Conservation (phyloP, 805 yeast genomes). For the Starmerella cellae region DNA sequence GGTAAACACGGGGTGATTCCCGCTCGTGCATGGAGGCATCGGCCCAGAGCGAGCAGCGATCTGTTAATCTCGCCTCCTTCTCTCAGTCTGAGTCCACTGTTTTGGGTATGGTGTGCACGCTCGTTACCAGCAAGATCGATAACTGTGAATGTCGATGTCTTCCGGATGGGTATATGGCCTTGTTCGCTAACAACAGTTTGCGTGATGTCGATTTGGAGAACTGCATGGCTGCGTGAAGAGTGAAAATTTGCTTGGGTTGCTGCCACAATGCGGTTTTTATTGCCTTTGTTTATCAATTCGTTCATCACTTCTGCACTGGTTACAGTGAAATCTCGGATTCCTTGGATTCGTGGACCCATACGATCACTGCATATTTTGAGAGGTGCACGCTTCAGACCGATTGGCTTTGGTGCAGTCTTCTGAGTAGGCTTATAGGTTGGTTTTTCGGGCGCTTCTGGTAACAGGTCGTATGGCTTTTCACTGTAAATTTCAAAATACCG, state of each 20-base stretch:
- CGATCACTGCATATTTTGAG: neutral
- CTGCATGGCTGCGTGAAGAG: conserved; percentile 89
- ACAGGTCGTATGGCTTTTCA: conserved; percentile 70
- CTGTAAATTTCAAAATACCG: conserved; percentile 76
- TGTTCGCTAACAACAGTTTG: neutral
- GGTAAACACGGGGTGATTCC: conserved; percentile 25
- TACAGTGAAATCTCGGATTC: conserved; percentile 53
- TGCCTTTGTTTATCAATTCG: conserved; percentile 12
- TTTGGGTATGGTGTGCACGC: conserved; percentile 79
- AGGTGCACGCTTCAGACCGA: neutral
- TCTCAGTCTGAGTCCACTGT: conserved; percentile 63
- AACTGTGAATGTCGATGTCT: conserved; percentile 55
- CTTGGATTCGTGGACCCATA: conserved; percentile 37
- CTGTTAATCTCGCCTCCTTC: conserved; percentile 93
- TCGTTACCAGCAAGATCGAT: conserved; percentile 94
- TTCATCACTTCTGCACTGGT: conserved; percentile 23
- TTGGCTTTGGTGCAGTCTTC: too few relatives aligned
- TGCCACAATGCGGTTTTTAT: conserved; percentile 46
- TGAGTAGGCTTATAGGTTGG: too few relatives aligned
- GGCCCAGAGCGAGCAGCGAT: conserved; percentile 78
- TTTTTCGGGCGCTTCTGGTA: conserved; percentile 37
- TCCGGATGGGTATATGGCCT: neutral
- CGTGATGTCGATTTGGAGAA: conserved; percentile 44
- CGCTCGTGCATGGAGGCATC: conserved; percentile 73
- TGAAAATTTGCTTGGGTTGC: conserved; percentile 86